Conservation (phyloP, 352 stramenopile species). For the Globisporangium takayamanum region DNA sequence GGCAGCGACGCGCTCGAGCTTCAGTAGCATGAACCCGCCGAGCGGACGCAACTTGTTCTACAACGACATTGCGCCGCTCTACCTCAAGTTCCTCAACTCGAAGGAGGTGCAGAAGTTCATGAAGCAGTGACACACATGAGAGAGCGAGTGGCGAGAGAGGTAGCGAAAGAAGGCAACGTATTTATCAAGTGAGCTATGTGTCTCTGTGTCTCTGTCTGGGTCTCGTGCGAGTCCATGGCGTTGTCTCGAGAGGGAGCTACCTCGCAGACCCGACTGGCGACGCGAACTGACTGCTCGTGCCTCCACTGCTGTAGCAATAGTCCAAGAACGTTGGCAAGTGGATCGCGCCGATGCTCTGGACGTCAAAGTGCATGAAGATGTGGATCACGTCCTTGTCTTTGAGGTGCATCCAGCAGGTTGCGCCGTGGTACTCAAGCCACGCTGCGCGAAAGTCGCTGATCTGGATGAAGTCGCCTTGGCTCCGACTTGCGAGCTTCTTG, state of each 20-base stretch:
- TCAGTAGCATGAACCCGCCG: slow-evolving; percentile 5
- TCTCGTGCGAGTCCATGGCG: neutral
- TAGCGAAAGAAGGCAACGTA: neutral
- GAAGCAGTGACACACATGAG: slow-evolving; percentile 21
- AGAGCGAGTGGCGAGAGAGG: neutral
- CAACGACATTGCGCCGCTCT: slow-evolving; percentile 65
- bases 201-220: neutral
- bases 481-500: slow-evolving; percentile 5
- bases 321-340: slow-evolving; percentile 25
- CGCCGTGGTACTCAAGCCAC: slow-evolving; percentile 8
- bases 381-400: slow-evolving; percentile 58
- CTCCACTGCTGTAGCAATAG: slow-evolving; percentile 20
- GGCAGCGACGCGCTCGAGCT: neutral
- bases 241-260: neutral
- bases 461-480: slow-evolving; percentile 29
- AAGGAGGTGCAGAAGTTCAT: slow-evolving; percentile 53
- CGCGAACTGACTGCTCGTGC: neutral
- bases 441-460: slow-evolving; percentile 37
- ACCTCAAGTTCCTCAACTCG: slow-evolving; percentile 68
- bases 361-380: slow-evolving; percentile 77
- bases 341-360: slow-evolving; percentile 59
- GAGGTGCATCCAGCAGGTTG: slow-evolving; percentile 10
- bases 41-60: slow-evolving; percentile 52
- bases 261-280: neutral
- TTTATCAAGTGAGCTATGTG: neutral